A percentile compares a stretch with the other conserved stretches of the same genome.
Evolutionary conservation across 805 yeast genomes (phyloP).

Genomic region (Blastobotrys chiropterorum): DNA sequence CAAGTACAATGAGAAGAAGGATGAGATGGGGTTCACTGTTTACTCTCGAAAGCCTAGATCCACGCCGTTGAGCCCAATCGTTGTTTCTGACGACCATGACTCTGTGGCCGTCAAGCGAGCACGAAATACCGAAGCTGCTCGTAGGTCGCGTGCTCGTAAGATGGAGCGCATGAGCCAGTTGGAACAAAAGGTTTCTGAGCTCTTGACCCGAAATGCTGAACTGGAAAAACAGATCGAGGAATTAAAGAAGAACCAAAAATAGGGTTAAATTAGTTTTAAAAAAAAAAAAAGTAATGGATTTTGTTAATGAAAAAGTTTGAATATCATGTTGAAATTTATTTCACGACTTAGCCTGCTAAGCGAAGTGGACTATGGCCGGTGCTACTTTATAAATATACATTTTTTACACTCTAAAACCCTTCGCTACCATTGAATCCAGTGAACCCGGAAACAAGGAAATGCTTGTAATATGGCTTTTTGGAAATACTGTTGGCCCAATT

Average conservation of each 20-base stretch:
- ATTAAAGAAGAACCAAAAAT: conserved; percentile 34
- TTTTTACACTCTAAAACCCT: conserved; percentile 11
- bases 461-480: conserved; percentile 57
- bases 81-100: conserved; percentile 47
- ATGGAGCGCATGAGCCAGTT: conserved; percentile 81
- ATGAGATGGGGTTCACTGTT: conserved; percentile 67
- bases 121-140: conserved; percentile 90
- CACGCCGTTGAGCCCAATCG: conserved; percentile 66
- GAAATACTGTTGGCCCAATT: conserved; percentile 70
- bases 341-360: neutral
- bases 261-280: neutral
- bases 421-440: conserved; percentile 71
- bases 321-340: neutral
- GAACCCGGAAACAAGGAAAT: conserved; percentile 63
- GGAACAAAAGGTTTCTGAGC: conserved; percentile 65
- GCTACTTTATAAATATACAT: neutral
- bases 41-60: conserved; percentile 75
- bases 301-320: neutral
- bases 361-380: neutral
- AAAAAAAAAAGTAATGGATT: neutral
- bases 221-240: conserved; percentile 60
- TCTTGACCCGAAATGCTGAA: conserved; percentile 50
- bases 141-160: conserved; percentile 90
- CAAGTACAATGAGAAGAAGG: conserved; percentile 37
- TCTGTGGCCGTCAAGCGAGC: conserved; percentile 83